A percentile compares a stretch with the other conserved stretches of the same genome.
Conservation (phyloP, 2,329 filamentous ascomycete species). For the Clonostachys byssicola region DNA sequence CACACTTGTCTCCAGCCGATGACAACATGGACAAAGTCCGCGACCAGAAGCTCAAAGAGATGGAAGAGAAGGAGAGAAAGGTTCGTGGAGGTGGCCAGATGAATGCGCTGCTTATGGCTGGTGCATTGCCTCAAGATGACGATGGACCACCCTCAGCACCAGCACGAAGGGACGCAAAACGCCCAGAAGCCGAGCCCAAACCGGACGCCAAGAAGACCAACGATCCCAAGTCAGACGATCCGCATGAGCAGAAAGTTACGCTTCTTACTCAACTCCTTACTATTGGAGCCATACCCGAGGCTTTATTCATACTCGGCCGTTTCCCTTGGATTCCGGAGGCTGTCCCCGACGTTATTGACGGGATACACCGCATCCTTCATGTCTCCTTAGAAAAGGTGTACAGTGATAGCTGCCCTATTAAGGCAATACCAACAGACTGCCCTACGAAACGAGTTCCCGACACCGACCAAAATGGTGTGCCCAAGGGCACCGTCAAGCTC, state of each 20-base stretch:
- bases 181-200: slow-evolving; percentile 46
- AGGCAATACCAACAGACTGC: slow-evolving; percentile 32
- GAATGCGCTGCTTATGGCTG: slow-evolving; percentile 85
- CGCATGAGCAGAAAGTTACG: slow-evolving; percentile 81
- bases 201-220: background rate
- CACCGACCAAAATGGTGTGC: slow-evolving; percentile 60
- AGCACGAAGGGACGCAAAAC: slow-evolving; percentile 44
- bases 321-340: slow-evolving; percentile 91
- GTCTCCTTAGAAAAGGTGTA: slow-evolving; percentile 76
- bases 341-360: slow-evolving; percentile 75
- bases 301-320: slow-evolving; percentile 84
- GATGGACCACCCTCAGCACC: slow-evolving; percentile 64
- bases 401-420: slow-evolving; percentile 34
- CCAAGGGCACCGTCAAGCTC: slow-evolving; percentile 66
- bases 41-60: slow-evolving; percentile 66
- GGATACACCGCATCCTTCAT: slow-evolving; percentile 79
- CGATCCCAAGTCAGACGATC: slow-evolving; percentile 52
- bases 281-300: slow-evolving; percentile 89
- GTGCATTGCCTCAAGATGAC: slow-evolving; percentile 60
- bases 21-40: slow-evolving; percentile 75
- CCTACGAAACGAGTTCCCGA: slow-evolving; percentile 37
- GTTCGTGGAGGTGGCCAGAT: slow-evolving; percentile 64
- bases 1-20: slow-evolving; percentile 84
- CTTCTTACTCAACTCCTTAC: slow-evolving; percentile 82
- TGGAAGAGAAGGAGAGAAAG: slow-evolving; percentile 69